Conservation (phyloP, 2,329 filamentous ascomycete genomes). For the Dryadomyces sulphureus region DNA sequence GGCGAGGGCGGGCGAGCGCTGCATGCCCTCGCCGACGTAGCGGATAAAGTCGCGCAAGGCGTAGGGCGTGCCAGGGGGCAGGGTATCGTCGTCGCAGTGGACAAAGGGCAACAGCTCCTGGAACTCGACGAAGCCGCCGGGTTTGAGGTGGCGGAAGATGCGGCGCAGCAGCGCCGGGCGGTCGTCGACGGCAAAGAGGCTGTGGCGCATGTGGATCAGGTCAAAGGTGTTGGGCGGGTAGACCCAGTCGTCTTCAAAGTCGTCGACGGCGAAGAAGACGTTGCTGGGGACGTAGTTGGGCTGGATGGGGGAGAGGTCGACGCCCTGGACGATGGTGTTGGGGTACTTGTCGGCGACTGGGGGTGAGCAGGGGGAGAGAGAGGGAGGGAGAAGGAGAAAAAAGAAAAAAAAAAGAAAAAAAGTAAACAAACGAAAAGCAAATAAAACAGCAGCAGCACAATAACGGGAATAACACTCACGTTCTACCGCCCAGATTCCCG, state of each 20-base stretch:
- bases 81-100: constrained; percentile 29
- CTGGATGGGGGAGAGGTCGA: constrained; percentile 38
- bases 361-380: background rate
- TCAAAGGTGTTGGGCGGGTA: constrained; percentile 30
- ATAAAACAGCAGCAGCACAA: background rate
- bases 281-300: constrained; percentile 35
- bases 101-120: constrained; percentile 29
- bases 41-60: constrained; percentile 30
- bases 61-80: constrained; percentile 23
- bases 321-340: constrained; percentile 27
- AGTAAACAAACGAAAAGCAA: background rate
- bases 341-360: constrained; percentile 33
- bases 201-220: constrained; percentile 33
- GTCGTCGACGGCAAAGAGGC: constrained; percentile 28
- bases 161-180: constrained; percentile 24
- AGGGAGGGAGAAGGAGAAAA: constrained; percentile 5
- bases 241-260: constrained; percentile 37
- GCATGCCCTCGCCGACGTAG: constrained; percentile 19
- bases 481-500: constrained; percentile 35
- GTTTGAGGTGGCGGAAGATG: constrained; percentile 31
- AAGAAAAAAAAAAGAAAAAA: constrained; percentile 1
- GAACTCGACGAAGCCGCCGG: constrained; percentile 35
- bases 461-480: constrained; percentile 29
- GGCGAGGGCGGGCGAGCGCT: constrained; percentile 14
- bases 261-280: constrained; percentile 35